These are phyloP conservation scores for Monosporozyma siamensis DNA, from an alignment of 805 yeast species.

Conservation along the genomic window DNA sequence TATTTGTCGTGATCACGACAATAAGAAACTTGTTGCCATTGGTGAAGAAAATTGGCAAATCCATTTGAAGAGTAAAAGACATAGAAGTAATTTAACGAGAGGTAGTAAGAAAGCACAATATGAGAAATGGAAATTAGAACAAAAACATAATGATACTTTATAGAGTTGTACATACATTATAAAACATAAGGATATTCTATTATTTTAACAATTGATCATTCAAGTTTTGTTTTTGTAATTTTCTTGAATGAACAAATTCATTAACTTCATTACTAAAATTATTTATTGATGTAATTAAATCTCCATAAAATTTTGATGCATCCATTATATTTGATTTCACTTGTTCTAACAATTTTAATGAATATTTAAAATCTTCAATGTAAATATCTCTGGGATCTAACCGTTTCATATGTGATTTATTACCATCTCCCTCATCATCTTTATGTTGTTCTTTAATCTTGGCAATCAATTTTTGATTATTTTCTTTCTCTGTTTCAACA, in stretches of 20 bases:
- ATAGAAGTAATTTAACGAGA: slow-evolving; percentile 42
- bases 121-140: slow-evolving; percentile 34
- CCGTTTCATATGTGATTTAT: slow-evolving; percentile 7
- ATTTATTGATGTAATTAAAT: slow-evolving; percentile 41
- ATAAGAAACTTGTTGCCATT: slow-evolving; percentile 51
- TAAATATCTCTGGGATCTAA: slow-evolving; percentile 17
- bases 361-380: slow-evolving; percentile 20
- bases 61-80: slow-evolving; percentile 63
- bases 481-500: slow-evolving; percentile 34
- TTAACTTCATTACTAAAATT: slow-evolving; percentile 41
- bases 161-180: no score
- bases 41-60: slow-evolving; percentile 64
- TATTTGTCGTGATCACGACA: slow-evolving; percentile 48
- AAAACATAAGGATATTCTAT: no score
- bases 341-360: slow-evolving; percentile 37
- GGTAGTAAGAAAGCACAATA: slow-evolving; percentile 45
- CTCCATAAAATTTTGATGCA: slow-evolving; percentile 63
- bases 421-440: background rate
- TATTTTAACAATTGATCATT: slow-evolving; percentile 25
- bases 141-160: background rate
- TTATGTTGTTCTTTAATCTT: slow-evolving; percentile 29
- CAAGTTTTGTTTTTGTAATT: slow-evolving; percentile 44
- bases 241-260: slow-evolving; percentile 40
- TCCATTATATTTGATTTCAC: slow-evolving; percentile 51
- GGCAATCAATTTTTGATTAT: slow-evolving; percentile 34